Evolutionary conservation across 495 filamentous ascomycete species (phyloP).

Genomic region (Neurospora sp.): DNA sequence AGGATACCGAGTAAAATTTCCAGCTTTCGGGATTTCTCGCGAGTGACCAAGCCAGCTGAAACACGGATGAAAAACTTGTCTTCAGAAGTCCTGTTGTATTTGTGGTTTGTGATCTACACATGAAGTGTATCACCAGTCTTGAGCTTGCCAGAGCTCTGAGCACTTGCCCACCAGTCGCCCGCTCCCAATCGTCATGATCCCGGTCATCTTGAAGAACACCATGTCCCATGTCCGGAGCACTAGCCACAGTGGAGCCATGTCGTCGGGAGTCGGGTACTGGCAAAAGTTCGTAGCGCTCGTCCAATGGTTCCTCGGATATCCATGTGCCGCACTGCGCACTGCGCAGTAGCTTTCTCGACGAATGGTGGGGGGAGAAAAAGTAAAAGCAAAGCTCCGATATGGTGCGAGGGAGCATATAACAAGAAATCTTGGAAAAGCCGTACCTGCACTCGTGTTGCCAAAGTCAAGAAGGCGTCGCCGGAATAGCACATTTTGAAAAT

Average conservation of each 20-base stretch:
- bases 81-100: background rate
- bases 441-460: slow-evolving; percentile 88
- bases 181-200: background rate
- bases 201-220: background rate
- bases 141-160: background rate
- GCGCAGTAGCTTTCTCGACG: background rate
- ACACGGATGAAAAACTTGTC: background rate
- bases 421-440: slow-evolving; percentile 14
- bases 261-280: background rate
- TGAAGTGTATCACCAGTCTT: background rate
- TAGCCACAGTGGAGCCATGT: background rate
- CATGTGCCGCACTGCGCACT: background rate
- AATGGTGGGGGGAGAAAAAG: background rate
- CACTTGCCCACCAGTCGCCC: background rate
- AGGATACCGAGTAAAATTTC: background rate
- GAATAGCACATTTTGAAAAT: slow-evolving; percentile 99
- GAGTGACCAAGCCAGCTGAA: background rate
- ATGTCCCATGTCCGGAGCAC: background rate
- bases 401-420: background rate
- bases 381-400: background rate
- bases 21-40: background rate
- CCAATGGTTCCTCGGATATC: background rate
- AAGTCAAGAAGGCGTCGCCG: slow-evolving; percentile 87
- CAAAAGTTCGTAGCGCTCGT: background rate
- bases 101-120: background rate